Conservation (phyloP, 2,329 filamentous ascomycete genomes). For the Magnaporthiopsis rhizophila region DNA sequence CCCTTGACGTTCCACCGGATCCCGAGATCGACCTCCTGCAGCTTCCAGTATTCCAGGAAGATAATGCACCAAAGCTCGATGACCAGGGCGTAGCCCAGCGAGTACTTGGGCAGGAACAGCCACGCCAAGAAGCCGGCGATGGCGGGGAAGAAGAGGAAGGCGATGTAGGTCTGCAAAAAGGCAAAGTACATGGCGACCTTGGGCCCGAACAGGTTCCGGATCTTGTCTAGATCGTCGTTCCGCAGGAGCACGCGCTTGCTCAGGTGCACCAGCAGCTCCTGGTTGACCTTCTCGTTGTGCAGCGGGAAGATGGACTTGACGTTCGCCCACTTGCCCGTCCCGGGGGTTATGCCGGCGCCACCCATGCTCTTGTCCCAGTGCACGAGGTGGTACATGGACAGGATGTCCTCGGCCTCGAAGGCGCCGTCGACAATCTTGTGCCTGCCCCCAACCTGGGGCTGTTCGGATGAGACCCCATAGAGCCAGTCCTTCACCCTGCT, state of each 20-base stretch:
- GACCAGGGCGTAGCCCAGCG: constrained; percentile 67
- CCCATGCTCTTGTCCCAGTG: constrained; percentile 49
- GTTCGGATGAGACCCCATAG: constrained; percentile 54
- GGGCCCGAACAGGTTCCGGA: constrained; percentile 66
- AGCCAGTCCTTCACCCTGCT: constrained; percentile 69
- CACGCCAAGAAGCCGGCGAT: constrained; percentile 69
- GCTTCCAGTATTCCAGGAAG: constrained; percentile 95
- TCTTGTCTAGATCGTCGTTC: constrained; percentile 38
- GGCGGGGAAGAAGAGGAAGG: constrained; percentile 75
- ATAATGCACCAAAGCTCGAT: constrained; percentile 81
- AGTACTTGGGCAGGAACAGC: constrained; percentile 79
- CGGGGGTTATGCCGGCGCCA: constrained; percentile 60
- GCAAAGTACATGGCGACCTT: constrained; percentile 93
- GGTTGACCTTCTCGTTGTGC: constrained; percentile 51
- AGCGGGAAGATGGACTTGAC: constrained; percentile 62
- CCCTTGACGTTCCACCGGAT: constrained; percentile 84
- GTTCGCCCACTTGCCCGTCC: constrained; percentile 61
- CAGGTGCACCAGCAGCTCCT: constrained; percentile 34
- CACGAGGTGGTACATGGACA: constrained; percentile 63
- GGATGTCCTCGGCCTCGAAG: constrained; percentile 58
- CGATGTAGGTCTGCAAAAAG: constrained; percentile 85
- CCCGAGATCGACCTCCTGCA: constrained; percentile 78
- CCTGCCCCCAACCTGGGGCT: constrained; percentile 47
- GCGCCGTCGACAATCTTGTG: constrained; percentile 41
- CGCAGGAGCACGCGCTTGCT: constrained; percentile 56